Evolutionary conservation across 2,329 filamentous ascomycete genomes (phyloP).

Genomic region (Orbilia quercus): DNA sequence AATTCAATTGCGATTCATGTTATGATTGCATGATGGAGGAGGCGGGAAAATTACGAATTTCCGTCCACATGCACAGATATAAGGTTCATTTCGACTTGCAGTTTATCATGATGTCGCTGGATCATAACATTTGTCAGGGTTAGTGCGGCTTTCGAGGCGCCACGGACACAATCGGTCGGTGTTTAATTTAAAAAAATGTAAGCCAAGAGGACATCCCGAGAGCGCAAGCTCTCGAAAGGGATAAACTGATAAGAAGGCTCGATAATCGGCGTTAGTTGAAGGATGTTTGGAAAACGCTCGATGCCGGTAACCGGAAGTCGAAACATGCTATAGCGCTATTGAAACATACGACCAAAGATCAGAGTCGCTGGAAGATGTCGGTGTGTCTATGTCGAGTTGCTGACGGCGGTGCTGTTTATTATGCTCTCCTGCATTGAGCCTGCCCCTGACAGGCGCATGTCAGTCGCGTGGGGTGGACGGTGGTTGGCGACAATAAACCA

Average conservation of each 20-base stretch:
- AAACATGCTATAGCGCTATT: no score
- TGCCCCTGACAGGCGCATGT: neutral
- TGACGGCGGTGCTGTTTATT: slow-evolving; percentile 1
- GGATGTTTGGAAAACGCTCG: neutral
- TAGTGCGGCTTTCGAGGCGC: slow-evolving; percentile 8
- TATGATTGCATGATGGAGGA: neutral
- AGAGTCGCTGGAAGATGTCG: neutral
- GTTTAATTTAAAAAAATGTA: neutral
- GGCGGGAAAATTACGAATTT: neutral
- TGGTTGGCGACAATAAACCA: neutral
- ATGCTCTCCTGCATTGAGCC: slow-evolving; percentile 8
- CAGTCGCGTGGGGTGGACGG: neutral
- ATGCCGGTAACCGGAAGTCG: neutral
- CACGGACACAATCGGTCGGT: neutral
- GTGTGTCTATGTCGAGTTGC: slow-evolving; percentile 16
- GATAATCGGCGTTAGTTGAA: neutral
- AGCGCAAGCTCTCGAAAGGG: no score
- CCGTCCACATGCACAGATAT: neutral
- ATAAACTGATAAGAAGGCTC: neutral
- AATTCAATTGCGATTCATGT: neutral
- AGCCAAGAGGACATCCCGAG: no score
- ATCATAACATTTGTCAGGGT: slow-evolving; percentile 1
- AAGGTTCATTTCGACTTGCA: neutral
- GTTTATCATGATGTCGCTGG: neutral
- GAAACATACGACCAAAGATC: no score